Conservation (phyloP, 2,329 filamentous ascomycete genomes). For the Paecilomyces sp. region DNA sequence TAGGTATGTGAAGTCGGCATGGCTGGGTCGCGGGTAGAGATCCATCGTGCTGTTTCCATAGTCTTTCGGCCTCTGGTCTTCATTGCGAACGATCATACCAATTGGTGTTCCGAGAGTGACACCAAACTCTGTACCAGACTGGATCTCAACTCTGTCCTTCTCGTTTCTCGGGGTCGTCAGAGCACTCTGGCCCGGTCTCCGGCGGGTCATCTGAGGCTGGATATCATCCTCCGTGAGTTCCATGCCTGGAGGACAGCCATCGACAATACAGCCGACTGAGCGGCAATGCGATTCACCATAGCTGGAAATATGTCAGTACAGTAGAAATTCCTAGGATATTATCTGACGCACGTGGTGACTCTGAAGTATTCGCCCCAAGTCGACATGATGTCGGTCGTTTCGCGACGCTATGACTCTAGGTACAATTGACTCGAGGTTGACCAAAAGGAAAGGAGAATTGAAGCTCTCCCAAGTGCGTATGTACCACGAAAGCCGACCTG, state of each 20-base stretch:
- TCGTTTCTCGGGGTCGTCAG: slow-evolving; percentile 91
- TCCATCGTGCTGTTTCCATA: slow-evolving; percentile 89
- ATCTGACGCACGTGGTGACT: slow-evolving; percentile 65
- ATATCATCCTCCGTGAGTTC: slow-evolving; percentile 78
- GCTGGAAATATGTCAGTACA: slow-evolving; percentile 29
- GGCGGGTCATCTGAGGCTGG: slow-evolving; percentile 87
- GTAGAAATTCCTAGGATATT: slow-evolving; percentile 5
- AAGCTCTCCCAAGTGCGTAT: background rate
- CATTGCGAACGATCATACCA: slow-evolving; percentile 76
- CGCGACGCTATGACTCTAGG: background rate
- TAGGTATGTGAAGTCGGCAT: slow-evolving; percentile 95
- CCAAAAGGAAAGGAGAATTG: background rate
- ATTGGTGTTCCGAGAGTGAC: slow-evolving; percentile 88
- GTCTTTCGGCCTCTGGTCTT: slow-evolving; percentile 88
- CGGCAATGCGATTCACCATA: slow-evolving; percentile 87
- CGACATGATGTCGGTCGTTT: slow-evolving; percentile 55
- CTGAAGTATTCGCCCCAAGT: slow-evolving; percentile 78
- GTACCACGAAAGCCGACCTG: background rate
- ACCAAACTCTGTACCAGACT: slow-evolving; percentile 86
- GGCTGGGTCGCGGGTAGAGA: slow-evolving; percentile 79
- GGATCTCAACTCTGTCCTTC: slow-evolving; percentile 84
- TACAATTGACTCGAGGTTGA: background rate
- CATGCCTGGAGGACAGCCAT: slow-evolving; percentile 84
- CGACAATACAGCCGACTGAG: slow-evolving; percentile 90
- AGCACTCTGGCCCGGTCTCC: slow-evolving; percentile 79